Base-by-base conservation (phyloP, 495 filamentous ascomycete genomes). In the Hypoxylon subgilvum region DNA sequence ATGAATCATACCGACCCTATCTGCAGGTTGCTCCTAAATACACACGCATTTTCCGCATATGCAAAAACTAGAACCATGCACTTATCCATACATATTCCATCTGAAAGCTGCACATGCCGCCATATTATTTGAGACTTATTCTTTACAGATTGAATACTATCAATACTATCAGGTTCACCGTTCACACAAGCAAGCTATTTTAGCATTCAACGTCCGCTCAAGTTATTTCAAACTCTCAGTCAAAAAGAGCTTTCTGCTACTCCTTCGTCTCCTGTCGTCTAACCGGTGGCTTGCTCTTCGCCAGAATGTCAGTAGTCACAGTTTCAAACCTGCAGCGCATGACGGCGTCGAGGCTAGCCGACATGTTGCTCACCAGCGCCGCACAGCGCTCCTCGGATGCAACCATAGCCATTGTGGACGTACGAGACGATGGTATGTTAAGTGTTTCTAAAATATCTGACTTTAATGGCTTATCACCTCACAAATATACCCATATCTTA, bases 391-490 rank as follows among this genome's bases (percentile, higher is more conserved):
- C 54, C 18, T 42, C 36, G 9, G 53, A 70, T 39, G 32, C 59
- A 17, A 76, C 76, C 39, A 69, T 96, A 41, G 88, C 88, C 25
- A 80, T 96, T 46, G 82, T 97, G 49, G 93, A 97, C 71, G 93
- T 97, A 32, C 87, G 93, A 56, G 93, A 94, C 73, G 85, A 84
- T 40, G 88, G 87, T 88, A 70, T 27, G 73, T 35, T 7, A 16
- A 7, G 31, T 32, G 42, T 23, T 21, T 36, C 27, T 38, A 16
- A 22, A 25, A 14, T 32, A 3, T 23, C 3, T 41, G 22, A 2
- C 16, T 22, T 35, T 14, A 4, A 17, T 30, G 16, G 0, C 18
- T 21, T 22, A 14, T 22, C 16, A 4, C 23, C 28, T 21, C 41
- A 4, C 27, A 3, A 30, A 30, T 10, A 30, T 10, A 30, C 27